These are phyloP conservation scores for Mycotypha africana DNA, from an alignment of 371 early-diverging fungal species.

Conservation along the genomic window DNA sequence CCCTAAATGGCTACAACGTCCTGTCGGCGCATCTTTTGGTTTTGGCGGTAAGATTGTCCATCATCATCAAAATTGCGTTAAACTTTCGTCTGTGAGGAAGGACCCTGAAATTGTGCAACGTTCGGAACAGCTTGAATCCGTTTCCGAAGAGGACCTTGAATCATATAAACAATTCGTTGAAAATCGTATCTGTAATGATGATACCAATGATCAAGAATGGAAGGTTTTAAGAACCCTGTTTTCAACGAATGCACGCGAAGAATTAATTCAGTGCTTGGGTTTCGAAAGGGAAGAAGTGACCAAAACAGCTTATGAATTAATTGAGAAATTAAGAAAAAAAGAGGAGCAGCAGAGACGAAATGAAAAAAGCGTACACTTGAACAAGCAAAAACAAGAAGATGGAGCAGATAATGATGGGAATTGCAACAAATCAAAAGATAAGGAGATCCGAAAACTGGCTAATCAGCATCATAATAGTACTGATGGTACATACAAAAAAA, in stretches of 20 bases:
- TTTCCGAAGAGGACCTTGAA: constrained; percentile 43
- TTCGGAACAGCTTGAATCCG: constrained; percentile 58
- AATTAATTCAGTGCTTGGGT: constrained; percentile 79
- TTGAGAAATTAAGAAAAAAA: no score
- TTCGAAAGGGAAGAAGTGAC: constrained; percentile 64
- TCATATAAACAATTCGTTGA: constrained; percentile 39
- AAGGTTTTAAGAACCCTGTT: constrained; percentile 76
- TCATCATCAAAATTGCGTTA: constrained; percentile 22
- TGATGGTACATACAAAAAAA: no score
- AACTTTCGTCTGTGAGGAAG: constrained; percentile 48
- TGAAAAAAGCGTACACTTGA: no score
- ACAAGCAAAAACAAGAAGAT: no score
- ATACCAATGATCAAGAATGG: constrained; percentile 59
- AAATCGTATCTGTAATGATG: constrained; percentile 38
- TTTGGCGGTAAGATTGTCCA: constrained; percentile 88
- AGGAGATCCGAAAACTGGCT: no score
- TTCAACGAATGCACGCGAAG: constrained; percentile 72
- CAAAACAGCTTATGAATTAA: no score
- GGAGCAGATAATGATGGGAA: no score
- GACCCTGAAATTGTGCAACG: constrained; percentile 63
- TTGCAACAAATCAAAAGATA: no score
- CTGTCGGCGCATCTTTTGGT: constrained; percentile 85
- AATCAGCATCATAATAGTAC: no score
- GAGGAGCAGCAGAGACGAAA: no score
- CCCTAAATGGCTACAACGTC: constrained; percentile 87